A percentile compares a stretch with the other conserved stretches of the same genome.
Conservation (phyloP, 2,329 filamentous ascomycete species). For the Fusarium sp. region DNA sequence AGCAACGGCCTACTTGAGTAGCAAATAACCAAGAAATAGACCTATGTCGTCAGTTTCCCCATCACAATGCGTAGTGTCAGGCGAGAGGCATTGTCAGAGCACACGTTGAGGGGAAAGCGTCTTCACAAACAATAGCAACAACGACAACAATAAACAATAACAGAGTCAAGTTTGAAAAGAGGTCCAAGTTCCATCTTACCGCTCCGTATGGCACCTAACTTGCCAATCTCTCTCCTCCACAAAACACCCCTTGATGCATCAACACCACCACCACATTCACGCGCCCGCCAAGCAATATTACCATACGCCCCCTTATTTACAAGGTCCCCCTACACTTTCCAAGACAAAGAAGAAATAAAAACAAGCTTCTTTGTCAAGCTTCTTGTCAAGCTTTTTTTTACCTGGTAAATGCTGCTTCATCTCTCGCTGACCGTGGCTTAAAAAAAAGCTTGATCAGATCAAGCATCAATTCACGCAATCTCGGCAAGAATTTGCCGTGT, state of each 20-base stretch:
- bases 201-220: not conserved
- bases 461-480: not conserved
- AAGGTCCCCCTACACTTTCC: not conserved
- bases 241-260: not conserved
- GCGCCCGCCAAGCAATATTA: not conserved
- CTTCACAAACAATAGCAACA: not conserved
- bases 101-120: not conserved
- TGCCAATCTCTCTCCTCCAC: not conserved
- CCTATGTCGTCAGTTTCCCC: not conserved
- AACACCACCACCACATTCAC: not conserved
- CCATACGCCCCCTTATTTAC: not conserved
- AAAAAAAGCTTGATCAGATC: not conserved
- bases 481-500: not conserved
- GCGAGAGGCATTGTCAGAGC: too few species aligned
- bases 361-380: not conserved
- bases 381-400: not conserved
- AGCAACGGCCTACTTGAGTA: not conserved
- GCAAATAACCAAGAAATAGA: not conserved
- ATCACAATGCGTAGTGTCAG: not conserved
- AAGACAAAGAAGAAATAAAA: not conserved
- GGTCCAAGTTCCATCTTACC: not conserved
- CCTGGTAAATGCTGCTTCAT: not conserved
- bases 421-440: not conserved
- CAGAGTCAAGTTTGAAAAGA: not conserved
- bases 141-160: not conserved